Evolutionary conservation across 2,329 filamentous ascomycete genomes (phyloP), one percentile per base, ranked within the genome.

Genomic region (Cytospora schulzeri): DNA sequence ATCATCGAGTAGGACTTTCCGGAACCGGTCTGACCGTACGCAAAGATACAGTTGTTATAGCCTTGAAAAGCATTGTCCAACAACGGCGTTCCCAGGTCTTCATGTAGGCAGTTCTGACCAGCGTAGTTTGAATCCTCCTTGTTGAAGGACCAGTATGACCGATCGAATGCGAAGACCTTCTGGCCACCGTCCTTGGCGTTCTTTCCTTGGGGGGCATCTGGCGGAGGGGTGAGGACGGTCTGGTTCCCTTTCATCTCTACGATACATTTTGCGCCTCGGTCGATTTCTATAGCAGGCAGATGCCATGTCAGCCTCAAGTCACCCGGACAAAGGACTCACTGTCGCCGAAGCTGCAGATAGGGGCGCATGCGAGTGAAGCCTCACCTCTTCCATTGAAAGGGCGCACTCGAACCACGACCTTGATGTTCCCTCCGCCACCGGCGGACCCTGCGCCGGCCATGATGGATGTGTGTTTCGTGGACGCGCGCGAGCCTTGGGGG

Each of bases 1-100:
- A 99, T 99, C 94, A 99, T 99, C 35, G 93, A 97, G 78, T 99
- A 99, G 19, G 93, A 97, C 80, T 99, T 99, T 78, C 95, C 95
- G 1, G 95, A 98, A 70, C 95, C 95, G 2, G 95, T 99, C 81
- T 99, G 95, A 22, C 95, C 95, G 75, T 99, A 99, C 17, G 95
- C 95, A 76, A 99, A 99, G 74, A 99, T 99, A 83, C 95, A 99
- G 78, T 98, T 99, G 83, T 99, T 98, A 81, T 98, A 99, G 53
- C 95, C 95, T 73, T 94, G 88, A 75, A 99, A 99, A 22, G 95
- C 95, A 85, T 99, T 99, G 80, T 99, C 94, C 70, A 99, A 85
- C 65, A 99, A 84, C 60, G 95, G 95, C 70, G 88, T 87, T 68
- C 95, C 95, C 68, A 99, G 80, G 75, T 98, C 95, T 61, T 88